These are phyloP conservation scores for Amanita phalloides DNA, from an alignment of 768 basidiomycete species.

Conservation along the genomic window DNA sequence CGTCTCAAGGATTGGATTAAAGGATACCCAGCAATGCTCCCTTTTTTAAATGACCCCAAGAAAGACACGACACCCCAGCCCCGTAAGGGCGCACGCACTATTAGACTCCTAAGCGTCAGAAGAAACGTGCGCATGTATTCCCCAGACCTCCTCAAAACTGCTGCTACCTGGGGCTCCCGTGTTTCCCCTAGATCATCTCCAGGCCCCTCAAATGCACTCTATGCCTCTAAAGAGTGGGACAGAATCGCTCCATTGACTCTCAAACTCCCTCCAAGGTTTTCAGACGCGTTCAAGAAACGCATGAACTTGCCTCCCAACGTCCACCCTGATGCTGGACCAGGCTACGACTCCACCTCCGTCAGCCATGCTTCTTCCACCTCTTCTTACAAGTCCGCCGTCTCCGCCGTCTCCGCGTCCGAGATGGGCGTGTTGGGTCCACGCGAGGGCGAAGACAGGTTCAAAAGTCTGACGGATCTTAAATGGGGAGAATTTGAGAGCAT, in stretches of 20 bases:
- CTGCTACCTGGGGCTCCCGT: conserved; percentile 34
- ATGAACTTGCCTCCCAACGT: conserved; percentile 58
- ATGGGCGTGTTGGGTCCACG: conserved; percentile 29
- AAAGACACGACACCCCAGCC: conserved; percentile 45
- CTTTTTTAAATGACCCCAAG: conserved; percentile 41
- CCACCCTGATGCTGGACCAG: conserved; percentile 38
- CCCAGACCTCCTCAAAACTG: conserved; percentile 68
- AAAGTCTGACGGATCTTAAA: conserved; percentile 73
- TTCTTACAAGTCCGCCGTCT: conserved; percentile 27
- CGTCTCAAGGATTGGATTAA: conserved; percentile 89
- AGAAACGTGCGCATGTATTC: conserved; percentile 85
- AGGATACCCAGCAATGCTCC: conserved; percentile 77
- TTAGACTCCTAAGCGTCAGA: conserved; percentile 68
- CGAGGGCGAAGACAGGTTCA: conserved; percentile 59
- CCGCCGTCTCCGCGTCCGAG: conserved; percentile 17
- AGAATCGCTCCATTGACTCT: conserved; percentile 54
- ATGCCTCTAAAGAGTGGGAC: conserved; percentile 66
- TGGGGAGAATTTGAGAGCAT: conserved; percentile 88
- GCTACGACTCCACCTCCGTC: conserved; percentile 16
- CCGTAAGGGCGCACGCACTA: conserved; percentile 64
- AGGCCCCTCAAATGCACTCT: conserved; percentile 30
- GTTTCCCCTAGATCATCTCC: not conserved
- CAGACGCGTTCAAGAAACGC: conserved; percentile 66
- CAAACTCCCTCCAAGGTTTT: conserved; percentile 56
- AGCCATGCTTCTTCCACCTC: conserved; percentile 28